These are phyloP conservation scores for Colletotrichum phormii DNA, from an alignment of 2,329 filamentous ascomycete species.

Conservation along the genomic window DNA sequence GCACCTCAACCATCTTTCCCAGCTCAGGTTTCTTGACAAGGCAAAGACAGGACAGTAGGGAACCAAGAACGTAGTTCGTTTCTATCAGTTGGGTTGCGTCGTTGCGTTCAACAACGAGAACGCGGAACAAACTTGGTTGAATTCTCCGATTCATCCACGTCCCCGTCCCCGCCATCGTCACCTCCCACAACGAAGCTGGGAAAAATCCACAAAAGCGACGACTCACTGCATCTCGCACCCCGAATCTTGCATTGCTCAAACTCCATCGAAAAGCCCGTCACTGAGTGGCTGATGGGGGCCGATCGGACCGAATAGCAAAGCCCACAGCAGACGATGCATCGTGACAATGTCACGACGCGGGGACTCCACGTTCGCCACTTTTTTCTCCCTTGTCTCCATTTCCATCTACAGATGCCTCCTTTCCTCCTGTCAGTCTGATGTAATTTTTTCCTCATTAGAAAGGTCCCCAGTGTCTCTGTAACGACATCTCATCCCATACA, in stretches of 20 bases:
- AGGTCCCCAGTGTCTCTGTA: not conserved
- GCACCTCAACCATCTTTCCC: no score
- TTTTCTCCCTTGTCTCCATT: not conserved
- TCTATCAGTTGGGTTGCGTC: not conserved
- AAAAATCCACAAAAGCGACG: not conserved
- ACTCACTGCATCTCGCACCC: not conserved
- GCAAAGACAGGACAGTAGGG: not conserved
- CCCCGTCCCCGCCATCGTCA: not conserved
- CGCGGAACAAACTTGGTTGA: not conserved
- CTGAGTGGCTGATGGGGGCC: not conserved
- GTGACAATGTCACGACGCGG: slow-evolving; percentile 7
- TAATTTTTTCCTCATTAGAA: not conserved
- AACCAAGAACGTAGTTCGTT: not conserved
- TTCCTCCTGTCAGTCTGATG: slow-evolving; percentile 24
- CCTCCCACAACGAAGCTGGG: not conserved
- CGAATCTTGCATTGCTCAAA: not conserved
- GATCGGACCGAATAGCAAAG: slow-evolving; percentile 26
- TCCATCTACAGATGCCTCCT: not conserved
- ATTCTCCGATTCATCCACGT: not conserved
- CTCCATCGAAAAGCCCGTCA: not conserved
- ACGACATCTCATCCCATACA: not conserved
- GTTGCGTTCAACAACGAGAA: not conserved
- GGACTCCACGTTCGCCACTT: slow-evolving; percentile 17
- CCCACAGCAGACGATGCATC: not conserved
- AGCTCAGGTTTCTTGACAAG: not conserved